Percentiles rank a stretch among this genome's conserved stretches.
Evolutionary conservation across 352 stramenopile genomes (phyloP).

Genomic region (Pythium folliculosum): DNA sequence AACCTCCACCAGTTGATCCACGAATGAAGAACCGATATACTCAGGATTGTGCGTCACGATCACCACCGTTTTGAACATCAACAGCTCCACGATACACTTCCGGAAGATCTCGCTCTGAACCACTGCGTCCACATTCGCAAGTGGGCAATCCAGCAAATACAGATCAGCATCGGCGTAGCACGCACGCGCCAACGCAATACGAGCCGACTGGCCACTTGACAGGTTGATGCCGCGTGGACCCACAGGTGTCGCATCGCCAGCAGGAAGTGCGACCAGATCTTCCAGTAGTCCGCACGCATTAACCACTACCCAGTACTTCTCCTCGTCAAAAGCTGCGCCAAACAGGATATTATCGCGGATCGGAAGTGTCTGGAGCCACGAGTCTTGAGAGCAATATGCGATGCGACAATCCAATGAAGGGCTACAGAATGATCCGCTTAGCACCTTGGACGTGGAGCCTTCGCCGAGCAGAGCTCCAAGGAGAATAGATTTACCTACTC

Average conservation of each 20-base stretch:
- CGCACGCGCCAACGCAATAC: conserved; percentile 46
- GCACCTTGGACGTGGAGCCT: neutral
- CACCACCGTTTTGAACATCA: conserved; percentile 58
- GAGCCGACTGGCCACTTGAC: conserved; percentile 85
- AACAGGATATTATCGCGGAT: conserved; percentile 94
- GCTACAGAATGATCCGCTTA: too few species aligned
- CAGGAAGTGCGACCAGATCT: conserved; percentile 76
- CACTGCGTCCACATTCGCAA: conserved; percentile 90
- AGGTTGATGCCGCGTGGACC: conserved; percentile 93
- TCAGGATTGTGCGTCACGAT: conserved; percentile 87
- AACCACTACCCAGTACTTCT: conserved; percentile 44
- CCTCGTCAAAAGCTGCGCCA: conserved; percentile 42
- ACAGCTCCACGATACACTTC: conserved; percentile 21
- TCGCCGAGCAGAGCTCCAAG: conserved; percentile 6
- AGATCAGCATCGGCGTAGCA: conserved; percentile 49
- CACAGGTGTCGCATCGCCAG: conserved; percentile 89
- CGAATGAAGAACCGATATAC: conserved; percentile 4
- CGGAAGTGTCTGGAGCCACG: conserved; percentile 91
- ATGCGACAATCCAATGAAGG: conserved; percentile 8
- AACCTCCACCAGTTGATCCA: conserved; percentile 12
- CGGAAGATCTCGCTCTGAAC: conserved; percentile 88
- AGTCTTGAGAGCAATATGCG: conserved; percentile 65
- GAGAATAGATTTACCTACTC: conserved; percentile 12
- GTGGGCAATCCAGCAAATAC: conserved; percentile 90
- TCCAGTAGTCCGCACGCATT: conserved; percentile 67